Evolutionary conservation across 805 yeast genomes (phyloP), one percentile per base, ranked within the genome.

Genomic region (Kuraishia cidri): DNA sequence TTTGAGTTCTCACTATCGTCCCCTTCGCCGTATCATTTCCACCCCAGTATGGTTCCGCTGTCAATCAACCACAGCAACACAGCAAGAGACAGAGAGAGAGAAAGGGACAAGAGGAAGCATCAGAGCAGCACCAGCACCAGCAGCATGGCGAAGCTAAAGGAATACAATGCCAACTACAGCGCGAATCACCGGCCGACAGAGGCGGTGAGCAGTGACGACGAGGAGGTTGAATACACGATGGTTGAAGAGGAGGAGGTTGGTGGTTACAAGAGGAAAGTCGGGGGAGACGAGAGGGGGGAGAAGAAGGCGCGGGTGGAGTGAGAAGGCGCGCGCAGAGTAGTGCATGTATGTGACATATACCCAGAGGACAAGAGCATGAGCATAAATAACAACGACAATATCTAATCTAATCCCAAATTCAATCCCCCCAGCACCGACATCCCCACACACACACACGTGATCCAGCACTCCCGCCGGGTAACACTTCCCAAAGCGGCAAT

Each of bases 31-130:
- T 34, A 28, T 29, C 35, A 31, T 14, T 39, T 39, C 29, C 42
- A 35, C 13, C 37, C 42, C 10, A 37, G 36, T 19, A 39, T 34
- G 38, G 26, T 37, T 4, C 37, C 42, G 11, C 29, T 31, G 13
- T 34, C 40, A 3, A 4, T 39, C 17, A 16, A 20, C 12, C 32
- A 24, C 16, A 23, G 24, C 16, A 24, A 11, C 14, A 14, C 13
- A 9, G 16, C 6, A 17, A 14, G 27, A 13, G 16, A 27, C 7
- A 18, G 17, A 7, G 18, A 31, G 23, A 31, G 24, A 17, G 16
- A 13, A 13, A 12, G 13, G 11, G 13, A 12, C 24, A 24, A 24
- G 23, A 17, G 24, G 33, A 31, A 29, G 13, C 12, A 21, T 8
- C 8, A 21, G 24, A 11, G n/a, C n/a, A n/a, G n/a, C n/a, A n/a